Percentiles rank a stretch among this genome's conserved stretches.
phyloP scores from a whole-genome alignment of 495 filamentous ascomycete genomes.

The Penicillium angulare region DNA sequence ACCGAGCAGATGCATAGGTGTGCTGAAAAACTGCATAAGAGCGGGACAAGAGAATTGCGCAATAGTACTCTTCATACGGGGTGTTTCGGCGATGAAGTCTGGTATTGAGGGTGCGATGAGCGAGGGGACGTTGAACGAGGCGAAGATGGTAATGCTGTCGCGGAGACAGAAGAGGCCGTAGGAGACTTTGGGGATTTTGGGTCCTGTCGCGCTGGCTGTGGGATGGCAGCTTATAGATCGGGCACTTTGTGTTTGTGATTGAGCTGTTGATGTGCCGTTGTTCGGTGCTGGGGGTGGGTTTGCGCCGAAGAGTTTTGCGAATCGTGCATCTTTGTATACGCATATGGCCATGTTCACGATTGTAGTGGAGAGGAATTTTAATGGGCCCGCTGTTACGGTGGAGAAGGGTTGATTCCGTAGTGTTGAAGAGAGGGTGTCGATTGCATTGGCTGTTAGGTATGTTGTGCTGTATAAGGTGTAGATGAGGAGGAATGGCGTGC shows the following conservation, averaged over 20 bases:
- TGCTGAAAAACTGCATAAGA: slow-evolving; percentile 75
- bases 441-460: slow-evolving; percentile 83
- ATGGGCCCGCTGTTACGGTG: slow-evolving; percentile 65
- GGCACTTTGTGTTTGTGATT: too few relatives aligned
- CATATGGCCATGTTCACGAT: slow-evolving; percentile 87
- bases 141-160: slow-evolving; percentile 91
- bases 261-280: background rate
- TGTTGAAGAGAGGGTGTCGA: slow-evolving; percentile 79
- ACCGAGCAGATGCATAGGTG: slow-evolving; percentile 84
- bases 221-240: slow-evolving; percentile 56
- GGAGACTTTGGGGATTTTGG: slow-evolving; percentile 47
- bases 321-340: slow-evolving; percentile 89
- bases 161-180: slow-evolving; percentile 79
- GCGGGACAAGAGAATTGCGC: slow-evolving; percentile 84
- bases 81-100: slow-evolving; percentile 46
- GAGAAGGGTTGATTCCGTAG: slow-evolving; percentile 53
- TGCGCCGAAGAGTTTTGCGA: slow-evolving; percentile 76
- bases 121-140: slow-evolving; percentile 86
- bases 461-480: slow-evolving; percentile 87
- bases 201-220: slow-evolving; percentile 31
- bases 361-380: slow-evolving; percentile 80
- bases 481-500: slow-evolving; percentile 82
- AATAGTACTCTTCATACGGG: slow-evolving; percentile 55
- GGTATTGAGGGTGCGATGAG: slow-evolving; percentile 58
- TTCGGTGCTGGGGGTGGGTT: slow-evolving; percentile 4